A percentile compares a stretch with the other conserved stretches of the same genome.
Conservation (phyloP, 2,329 filamentous ascomycete species). For the Colletotrichum lindemuthianum region DNA sequence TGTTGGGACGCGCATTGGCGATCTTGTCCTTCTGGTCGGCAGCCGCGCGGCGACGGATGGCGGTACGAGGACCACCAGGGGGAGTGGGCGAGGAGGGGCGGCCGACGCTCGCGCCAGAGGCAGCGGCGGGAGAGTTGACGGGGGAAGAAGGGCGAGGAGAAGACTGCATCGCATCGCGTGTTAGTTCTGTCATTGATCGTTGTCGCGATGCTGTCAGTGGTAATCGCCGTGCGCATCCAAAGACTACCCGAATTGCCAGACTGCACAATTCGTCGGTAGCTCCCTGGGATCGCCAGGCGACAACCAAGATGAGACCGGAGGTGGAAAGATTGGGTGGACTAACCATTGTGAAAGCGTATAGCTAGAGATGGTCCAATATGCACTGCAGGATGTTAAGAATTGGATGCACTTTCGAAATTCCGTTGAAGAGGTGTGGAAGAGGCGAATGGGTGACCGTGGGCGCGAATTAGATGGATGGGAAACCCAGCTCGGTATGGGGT, state of each 20-base stretch:
- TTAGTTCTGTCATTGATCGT: slow-evolving; percentile 12
- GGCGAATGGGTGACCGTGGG: slow-evolving; percentile 36
- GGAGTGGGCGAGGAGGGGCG: slow-evolving; percentile 88
- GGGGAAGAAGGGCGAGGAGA: slow-evolving; percentile 71
- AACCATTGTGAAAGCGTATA: slow-evolving; percentile 37
- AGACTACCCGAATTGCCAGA: too few relatives aligned
- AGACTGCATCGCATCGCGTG: slow-evolving; percentile 52
- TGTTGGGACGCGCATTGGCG: slow-evolving; percentile 91
- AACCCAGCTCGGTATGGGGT: slow-evolving; percentile 21
- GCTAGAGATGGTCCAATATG: slow-evolving; percentile 37
- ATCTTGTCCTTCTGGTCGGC: slow-evolving; percentile 98
- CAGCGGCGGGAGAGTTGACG: slow-evolving; percentile 62
- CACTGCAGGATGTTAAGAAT: slow-evolving; percentile 43
- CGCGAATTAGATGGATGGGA: slow-evolving; percentile 33
- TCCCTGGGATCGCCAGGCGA: not conserved
- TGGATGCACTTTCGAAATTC: slow-evolving; percentile 4
- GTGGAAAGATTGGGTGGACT: slow-evolving; percentile 9
- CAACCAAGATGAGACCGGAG: not conserved
- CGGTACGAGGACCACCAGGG: slow-evolving; percentile 93
- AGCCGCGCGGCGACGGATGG: slow-evolving; percentile 92
- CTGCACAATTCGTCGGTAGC: not conserved
- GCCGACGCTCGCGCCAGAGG: slow-evolving; percentile 75
- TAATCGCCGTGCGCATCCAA: too few relatives aligned
- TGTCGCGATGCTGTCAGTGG: not conserved
- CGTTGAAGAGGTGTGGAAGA: slow-evolving; percentile 21